These are phyloP conservation scores for Xylaria sp. DNA, from an alignment of 495 filamentous ascomycete genomes.

Conservation along the genomic window DNA sequence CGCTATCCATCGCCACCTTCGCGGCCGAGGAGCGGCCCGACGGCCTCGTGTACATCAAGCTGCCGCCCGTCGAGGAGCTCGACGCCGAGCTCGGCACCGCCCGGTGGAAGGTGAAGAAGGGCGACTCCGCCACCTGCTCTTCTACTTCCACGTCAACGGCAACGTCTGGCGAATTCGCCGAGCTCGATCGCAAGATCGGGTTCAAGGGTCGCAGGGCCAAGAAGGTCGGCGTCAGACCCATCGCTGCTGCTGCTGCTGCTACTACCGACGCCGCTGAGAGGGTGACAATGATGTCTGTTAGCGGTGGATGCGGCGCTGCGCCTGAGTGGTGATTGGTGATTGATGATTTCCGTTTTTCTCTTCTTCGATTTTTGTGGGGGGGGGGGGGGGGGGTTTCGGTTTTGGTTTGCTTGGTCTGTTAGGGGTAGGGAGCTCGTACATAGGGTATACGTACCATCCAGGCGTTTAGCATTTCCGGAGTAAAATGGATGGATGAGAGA, in stretches of 20 bases:
- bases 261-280: neutral
- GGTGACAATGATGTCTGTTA: conserved; percentile 50
- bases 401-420: neutral
- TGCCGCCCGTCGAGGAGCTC: conserved; percentile 86
- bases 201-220: conserved; percentile 49
- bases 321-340: conserved; percentile 83
- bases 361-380: too few relatives aligned
- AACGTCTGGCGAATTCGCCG: conserved; percentile 56
- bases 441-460: neutral
- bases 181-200: conserved; percentile 69
- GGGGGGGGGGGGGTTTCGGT: neutral
- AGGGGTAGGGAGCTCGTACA: neutral
- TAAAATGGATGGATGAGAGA: neutral
- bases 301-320: conserved; percentile 57
- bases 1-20: conserved; percentile 86
- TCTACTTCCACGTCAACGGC: conserved; percentile 42
- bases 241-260: conserved; percentile 45
- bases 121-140: conserved; percentile 52
- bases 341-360: neutral
- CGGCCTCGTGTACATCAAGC: conserved; percentile 83
- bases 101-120: conserved; percentile 83
- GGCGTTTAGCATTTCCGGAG: neutral
- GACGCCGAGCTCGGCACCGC: conserved; percentile 82
- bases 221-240: conserved; percentile 51
- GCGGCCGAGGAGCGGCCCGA: conserved; percentile 78